Evolutionary conservation across 345 rosid species (phyloP).

Genomic region (Isatis tinctoria): DNA sequence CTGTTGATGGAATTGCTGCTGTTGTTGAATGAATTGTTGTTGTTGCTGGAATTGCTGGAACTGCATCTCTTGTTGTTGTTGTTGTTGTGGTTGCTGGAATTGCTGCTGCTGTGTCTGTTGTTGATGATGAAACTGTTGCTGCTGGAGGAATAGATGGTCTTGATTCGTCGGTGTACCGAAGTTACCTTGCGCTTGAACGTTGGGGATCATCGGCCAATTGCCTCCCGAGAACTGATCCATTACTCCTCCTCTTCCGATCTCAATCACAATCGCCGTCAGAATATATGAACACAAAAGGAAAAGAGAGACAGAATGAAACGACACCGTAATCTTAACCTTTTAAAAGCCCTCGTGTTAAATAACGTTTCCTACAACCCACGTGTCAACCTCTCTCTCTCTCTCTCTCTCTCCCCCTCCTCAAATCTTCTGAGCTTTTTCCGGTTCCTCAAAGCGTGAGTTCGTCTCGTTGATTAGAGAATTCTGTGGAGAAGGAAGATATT

Average conservation of each 20-base stretch:
- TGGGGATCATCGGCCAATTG: slow-evolving; percentile 51
- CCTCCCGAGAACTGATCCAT: slow-evolving; percentile 45
- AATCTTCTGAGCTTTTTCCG: too few species aligned
- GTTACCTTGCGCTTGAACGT: slow-evolving; percentile 42
- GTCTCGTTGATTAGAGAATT: too few species aligned
- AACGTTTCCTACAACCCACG: too few species aligned
- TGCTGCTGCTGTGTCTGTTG: slow-evolving; percentile 30
- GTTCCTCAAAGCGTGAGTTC: too few species aligned
- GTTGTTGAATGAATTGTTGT: slow-evolving; percentile 35
- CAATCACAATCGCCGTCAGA: background rate
- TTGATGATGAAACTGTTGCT: slow-evolving; percentile 29
- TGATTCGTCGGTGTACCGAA: slow-evolving; percentile 51
- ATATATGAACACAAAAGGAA: too few species aligned
- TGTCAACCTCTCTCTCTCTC: too few species aligned
- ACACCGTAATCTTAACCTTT: too few species aligned
- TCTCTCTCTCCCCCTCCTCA: too few species aligned
- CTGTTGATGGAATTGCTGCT: slow-evolving; percentile 22
- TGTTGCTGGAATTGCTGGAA: slow-evolving; percentile 38
- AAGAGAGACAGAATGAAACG: too few species aligned
- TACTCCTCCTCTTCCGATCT: background rate
- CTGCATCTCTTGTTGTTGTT: slow-evolving; percentile 26
- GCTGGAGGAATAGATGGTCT: slow-evolving; percentile 48
- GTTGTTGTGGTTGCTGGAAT: slow-evolving; percentile 32
- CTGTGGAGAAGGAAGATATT: too few species aligned
- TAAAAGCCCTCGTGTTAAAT: too few species aligned